Evolutionary conservation across 176 grass and related monocot species (phyloP).

Genomic region (Cocos nucifera): DNA sequence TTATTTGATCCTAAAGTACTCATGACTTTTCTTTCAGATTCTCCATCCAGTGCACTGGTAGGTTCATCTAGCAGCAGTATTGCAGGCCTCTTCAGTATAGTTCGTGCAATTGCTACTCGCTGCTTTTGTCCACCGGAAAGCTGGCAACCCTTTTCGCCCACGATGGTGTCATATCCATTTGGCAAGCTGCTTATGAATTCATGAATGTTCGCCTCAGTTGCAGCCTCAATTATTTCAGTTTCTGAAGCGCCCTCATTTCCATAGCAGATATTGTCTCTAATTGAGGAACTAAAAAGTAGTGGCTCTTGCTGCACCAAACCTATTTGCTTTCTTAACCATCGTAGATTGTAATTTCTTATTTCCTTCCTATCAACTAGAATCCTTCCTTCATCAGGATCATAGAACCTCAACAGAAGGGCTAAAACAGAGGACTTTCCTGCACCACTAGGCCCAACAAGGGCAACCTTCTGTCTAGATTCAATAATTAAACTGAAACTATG

Average conservation of each 20-base stretch:
- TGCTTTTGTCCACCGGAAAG: conserved; percentile 47
- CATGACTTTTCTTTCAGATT: conserved; percentile 39
- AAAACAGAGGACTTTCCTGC: conserved; percentile 51
- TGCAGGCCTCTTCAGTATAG: conserved; percentile 40
- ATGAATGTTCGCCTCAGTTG: conserved; percentile 37
- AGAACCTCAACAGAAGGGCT: conserved; percentile 52
- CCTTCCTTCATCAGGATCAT: conserved; percentile 34
- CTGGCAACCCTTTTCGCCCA: conserved; percentile 37
- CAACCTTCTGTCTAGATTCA: conserved; percentile 32
- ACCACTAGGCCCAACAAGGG: conserved; percentile 51
- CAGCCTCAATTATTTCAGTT: conserved; percentile 31
- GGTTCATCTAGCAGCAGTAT: conserved; percentile 55
- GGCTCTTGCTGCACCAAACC: conserved; percentile 47
- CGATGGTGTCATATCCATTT: conserved; percentile 33
- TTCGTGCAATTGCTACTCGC: conserved; percentile 36
- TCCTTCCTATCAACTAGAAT: conserved; percentile 34
- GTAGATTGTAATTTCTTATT: conserved; percentile 37
- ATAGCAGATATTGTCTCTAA: conserved; percentile 42
- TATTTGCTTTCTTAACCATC: conserved; percentile 40
- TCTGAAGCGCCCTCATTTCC: conserved; percentile 31
- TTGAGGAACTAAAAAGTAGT: conserved; percentile 42
- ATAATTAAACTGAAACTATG: conserved; percentile 34
- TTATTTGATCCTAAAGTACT: conserved; percentile 18
- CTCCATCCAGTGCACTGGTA: conserved; percentile 45
- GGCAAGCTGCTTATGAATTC: conserved; percentile 41